Percentiles rank a stretch among this genome's conserved stretches.
Evolutionary conservation across 2,329 filamentous ascomycete species (phyloP).

Genomic region (Pseudogymnoascus sp.): DNA sequence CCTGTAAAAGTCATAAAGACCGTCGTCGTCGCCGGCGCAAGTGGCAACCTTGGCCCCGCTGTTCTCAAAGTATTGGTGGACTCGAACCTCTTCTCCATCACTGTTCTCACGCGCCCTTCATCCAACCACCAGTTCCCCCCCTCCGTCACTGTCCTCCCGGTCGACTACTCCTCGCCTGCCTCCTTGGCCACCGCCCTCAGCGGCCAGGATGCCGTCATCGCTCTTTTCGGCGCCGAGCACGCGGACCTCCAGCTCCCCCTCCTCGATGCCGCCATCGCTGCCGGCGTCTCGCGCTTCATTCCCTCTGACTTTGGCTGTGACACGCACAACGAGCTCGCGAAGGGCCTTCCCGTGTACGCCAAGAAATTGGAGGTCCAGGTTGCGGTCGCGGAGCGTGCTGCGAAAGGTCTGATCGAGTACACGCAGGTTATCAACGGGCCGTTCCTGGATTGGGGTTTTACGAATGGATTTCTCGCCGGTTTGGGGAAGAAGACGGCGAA

Average conservation of each 20-base stretch:
- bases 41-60: conserved; percentile 21
- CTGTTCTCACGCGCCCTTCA: conserved; percentile 39
- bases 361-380: conserved; percentile 39
- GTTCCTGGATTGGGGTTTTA: conserved; percentile 51
- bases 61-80: conserved; percentile 21
- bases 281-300: conserved; percentile 52
- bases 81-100: conserved; percentile 35
- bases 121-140: conserved; percentile 28
- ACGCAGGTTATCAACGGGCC: conserved; percentile 43
- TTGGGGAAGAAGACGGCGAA: conserved; percentile 33
- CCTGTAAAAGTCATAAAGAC: conserved; percentile 23
- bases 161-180: conserved; percentile 35
- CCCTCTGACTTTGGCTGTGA: conserved; percentile 47
- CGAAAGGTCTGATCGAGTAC: conserved; percentile 41
- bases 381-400: conserved; percentile 34
- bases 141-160: conserved; percentile 35
- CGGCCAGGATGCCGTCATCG: conserved; percentile 51
- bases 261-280: conserved; percentile 48
- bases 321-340: conserved; percentile 31
- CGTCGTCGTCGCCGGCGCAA: conserved; percentile 31
- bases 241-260: conserved; percentile 40
- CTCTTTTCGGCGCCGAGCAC: conserved; percentile 32
- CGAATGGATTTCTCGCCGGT: conserved; percentile 37
- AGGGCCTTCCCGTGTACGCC: conserved; percentile 42
- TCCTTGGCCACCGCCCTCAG: conserved; percentile 40